Base-by-base conservation (phyloP, 2,329 filamentous ascomycete genomes). In the Aphanocladium album region DNA sequence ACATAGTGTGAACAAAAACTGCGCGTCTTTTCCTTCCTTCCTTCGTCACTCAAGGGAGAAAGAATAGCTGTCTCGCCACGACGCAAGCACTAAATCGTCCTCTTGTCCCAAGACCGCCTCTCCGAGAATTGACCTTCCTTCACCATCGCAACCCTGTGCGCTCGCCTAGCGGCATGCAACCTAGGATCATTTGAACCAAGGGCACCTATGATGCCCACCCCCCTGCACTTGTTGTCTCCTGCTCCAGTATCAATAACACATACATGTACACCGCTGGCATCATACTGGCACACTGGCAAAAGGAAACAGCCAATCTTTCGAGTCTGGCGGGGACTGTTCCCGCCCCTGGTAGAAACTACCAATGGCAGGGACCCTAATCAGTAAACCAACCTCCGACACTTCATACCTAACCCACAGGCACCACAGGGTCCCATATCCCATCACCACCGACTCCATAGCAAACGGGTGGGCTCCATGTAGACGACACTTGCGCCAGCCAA, bases 361-460 rank as follows among this genome's bases (percentile, higher is more conserved):
- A 56, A 56, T 56, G 39, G 23, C 7, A 35, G 27, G 53, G 35
- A 39, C 53, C 53, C 53, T 56, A 56, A 35, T 46, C 39, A 56
- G 21, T 12, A n/a, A n/a, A n/a, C n/a, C n/a, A 21, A 8, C 51
- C 11, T 33, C 51, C 33, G 6, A 35, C 33, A 53, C 37, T n/a
- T 52, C 33, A 39, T 23, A 39, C 50, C 50, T 50, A 50, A 50
- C 47, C 47, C 47, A 41, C 30, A 35, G 23, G 21, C 9, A 49
- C 46, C 46, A 30, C 27, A 49, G 46, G 46, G 17, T 16, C 23
- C 30, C 30, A 37, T 23, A 23, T n/a, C 17, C 39, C 19, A 14
- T 12, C 43, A 14, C 14, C 43, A 25, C 19, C 19, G 23, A 52
- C 52, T 35, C 52, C 52, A 55, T 55, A 55, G 53, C 41, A n/a